Evolutionary conservation across 2,329 filamentous ascomycete genomes (phyloP).

Genomic region (Pseudonectria foliicola): DNA sequence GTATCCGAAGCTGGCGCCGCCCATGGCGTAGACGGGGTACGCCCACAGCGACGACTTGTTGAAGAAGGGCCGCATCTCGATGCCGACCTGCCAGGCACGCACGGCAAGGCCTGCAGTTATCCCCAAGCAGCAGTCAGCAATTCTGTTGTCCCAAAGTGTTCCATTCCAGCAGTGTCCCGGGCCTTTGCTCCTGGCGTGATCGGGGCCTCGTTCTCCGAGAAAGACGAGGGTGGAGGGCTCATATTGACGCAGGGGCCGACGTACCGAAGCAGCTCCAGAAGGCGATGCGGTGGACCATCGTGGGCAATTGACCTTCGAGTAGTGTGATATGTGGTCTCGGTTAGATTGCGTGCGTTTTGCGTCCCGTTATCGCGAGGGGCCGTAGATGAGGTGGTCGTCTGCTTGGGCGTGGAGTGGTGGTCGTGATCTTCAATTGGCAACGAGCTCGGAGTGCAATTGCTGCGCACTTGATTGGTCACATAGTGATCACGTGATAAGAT

Average conservation of each 20-base stretch:
- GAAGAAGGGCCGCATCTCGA: constrained; percentile 96
- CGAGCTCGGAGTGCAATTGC: constrained; percentile 21
- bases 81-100: constrained; percentile 93
- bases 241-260: constrained; percentile 25
- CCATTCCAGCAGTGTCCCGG: no score
- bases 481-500: constrained; percentile 14
- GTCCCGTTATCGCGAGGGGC: constrained; percentile 10
- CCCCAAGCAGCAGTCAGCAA: no score
- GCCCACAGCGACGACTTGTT: constrained; percentile 77
- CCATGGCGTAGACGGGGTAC: constrained; percentile 81
- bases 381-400: constrained; percentile 13
- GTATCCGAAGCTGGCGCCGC: constrained; percentile 90
- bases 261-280: constrained; percentile 92
- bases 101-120: constrained; percentile 71
- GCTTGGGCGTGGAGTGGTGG: constrained; percentile 19
- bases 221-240: background rate
- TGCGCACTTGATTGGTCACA: constrained; percentile 18
- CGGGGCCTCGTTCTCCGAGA: no score
- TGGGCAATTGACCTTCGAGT: constrained; percentile 26
- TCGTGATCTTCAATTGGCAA: constrained; percentile 21
- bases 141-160: background rate
- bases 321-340: constrained; percentile 7
- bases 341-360: constrained; percentile 11
- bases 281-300: constrained; percentile 59
- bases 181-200: no score